A percentile compares a stretch with the other conserved stretches of the same genome.
These are phyloP conservation scores for Phytophthora pluvialis DNA, from an alignment of 352 stramenopile species.

Conservation along the genomic window DNA sequence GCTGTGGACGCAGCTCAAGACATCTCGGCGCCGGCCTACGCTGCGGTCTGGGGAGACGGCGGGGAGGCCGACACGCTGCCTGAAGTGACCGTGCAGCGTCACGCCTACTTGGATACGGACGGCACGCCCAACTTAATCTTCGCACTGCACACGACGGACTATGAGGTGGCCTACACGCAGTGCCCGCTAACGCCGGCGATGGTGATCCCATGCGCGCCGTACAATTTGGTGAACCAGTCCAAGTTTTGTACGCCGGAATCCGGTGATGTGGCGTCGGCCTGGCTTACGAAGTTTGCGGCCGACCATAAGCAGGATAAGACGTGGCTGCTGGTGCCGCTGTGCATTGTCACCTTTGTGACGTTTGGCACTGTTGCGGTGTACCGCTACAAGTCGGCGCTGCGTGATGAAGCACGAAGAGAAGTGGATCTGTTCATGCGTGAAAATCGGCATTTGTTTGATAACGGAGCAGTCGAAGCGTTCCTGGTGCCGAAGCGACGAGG, in stretches of 20 bases:
- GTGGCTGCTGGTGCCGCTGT: constrained; percentile 66
- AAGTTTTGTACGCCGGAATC: constrained; percentile 47
- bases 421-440: constrained; percentile 45
- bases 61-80: constrained; percentile 56
- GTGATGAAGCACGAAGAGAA: constrained; percentile 37
- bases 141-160: constrained; percentile 52
- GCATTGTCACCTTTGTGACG: constrained; percentile 57
- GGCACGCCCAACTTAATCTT: constrained; percentile 54
- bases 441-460: constrained; percentile 51
- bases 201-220: constrained; percentile 68
- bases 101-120: constrained; percentile 46
- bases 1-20: constrained; percentile 51
- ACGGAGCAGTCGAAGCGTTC: constrained; percentile 54
- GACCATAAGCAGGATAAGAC: constrained; percentile 58
- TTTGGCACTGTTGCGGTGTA: constrained; percentile 57
- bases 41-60: constrained; percentile 66
- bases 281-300: constrained; percentile 61
- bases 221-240: constrained; percentile 41
- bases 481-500: constrained; percentile 38
- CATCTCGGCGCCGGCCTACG: constrained; percentile 40
- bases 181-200: constrained; percentile 57
- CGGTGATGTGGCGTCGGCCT: constrained; percentile 47
- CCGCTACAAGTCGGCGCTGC: constrained; percentile 52
- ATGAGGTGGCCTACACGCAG: constrained; percentile 55
- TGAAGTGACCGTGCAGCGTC: constrained; percentile 57